Percentiles rank a stretch among this genome's conserved stretches.
Conservation (phyloP, 2,329 filamentous ascomycete genomes). For the Apiospora koreana region DNA sequence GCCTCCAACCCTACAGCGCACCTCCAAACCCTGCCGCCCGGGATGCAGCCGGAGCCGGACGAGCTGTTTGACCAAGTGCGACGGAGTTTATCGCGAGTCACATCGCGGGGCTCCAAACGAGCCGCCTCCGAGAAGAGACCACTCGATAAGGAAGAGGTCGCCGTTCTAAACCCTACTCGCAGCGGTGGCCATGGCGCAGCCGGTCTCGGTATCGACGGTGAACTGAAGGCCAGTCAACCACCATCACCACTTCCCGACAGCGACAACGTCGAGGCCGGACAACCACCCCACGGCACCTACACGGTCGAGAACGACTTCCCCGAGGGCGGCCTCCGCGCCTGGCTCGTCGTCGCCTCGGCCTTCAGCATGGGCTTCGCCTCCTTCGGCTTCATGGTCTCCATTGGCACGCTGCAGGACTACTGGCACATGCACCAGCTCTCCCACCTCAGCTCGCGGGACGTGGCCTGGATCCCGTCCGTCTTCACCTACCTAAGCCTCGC, state of each 20-base stretch:
- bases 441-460: constrained; percentile 41
- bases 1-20: neutral
- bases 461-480: constrained; percentile 51
- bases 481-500: constrained; percentile 46
- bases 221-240: too few species aligned
- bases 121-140: neutral
- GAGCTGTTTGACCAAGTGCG: neutral
- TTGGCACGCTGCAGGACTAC: constrained; percentile 51
- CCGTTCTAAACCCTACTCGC: neutral
- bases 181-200: neutral
- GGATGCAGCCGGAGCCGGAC: neutral
- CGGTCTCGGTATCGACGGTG: too few species aligned
- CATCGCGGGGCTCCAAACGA: neutral
- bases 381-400: constrained; percentile 45
- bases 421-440: constrained; percentile 45
- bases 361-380: constrained; percentile 9
- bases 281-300: neutral
- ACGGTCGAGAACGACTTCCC: neutral
- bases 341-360: constrained; percentile 10
- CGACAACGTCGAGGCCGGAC: neutral
- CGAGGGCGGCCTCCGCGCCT: constrained; percentile 12
- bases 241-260: too few species aligned
- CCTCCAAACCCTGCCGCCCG: neutral
- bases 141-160: neutral
- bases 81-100: neutral